Conservation (phyloP, 192 early-diverging fungal genomes). For the Backusella westeae region DNA sequence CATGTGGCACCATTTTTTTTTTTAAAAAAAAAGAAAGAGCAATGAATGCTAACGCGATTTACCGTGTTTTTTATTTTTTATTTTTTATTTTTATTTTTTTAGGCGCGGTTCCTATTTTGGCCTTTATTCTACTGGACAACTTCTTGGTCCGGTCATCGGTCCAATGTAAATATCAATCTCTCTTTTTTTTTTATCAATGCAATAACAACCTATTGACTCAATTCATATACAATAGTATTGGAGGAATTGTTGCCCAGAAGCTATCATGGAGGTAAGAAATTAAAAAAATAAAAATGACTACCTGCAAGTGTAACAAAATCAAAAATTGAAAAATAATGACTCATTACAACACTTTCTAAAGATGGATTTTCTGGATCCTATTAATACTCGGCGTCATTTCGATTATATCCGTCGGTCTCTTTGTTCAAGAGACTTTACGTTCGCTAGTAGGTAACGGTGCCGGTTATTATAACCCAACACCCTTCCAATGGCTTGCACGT, state of each 20-base stretch:
- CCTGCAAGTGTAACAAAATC: too few relatives aligned
- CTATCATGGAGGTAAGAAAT: not conserved
- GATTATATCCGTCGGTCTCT: conserved; percentile 2
- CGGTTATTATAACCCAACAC: conserved; percentile 27
- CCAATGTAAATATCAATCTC: conserved; percentile 32
- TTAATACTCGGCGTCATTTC: conserved; percentile 26
- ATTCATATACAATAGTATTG: not conserved
- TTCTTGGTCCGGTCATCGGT: conserved; percentile 22
- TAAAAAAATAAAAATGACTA: not conserved
- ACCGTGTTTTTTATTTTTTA: not conserved
- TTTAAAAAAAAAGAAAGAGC: not conserved
- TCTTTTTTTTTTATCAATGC: not conserved
- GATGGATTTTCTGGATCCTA: conserved; percentile 44
- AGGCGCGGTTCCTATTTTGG: not conserved
- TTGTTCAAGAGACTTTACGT: conserved; percentile 28
- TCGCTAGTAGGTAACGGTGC: conserved; percentile 24
- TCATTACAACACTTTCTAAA: not conserved
- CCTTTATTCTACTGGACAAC: not conserved
- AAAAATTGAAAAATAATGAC: not conserved
- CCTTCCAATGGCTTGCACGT: conserved; percentile 17
- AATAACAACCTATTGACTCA: not conserved
- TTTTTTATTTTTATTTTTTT: not conserved
- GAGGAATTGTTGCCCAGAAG: not conserved
- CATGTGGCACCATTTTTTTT: not conserved
- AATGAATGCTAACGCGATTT: not conserved